Conservation (phyloP, 805 yeast genomes). For the Blastobotrys muscicola region DNA sequence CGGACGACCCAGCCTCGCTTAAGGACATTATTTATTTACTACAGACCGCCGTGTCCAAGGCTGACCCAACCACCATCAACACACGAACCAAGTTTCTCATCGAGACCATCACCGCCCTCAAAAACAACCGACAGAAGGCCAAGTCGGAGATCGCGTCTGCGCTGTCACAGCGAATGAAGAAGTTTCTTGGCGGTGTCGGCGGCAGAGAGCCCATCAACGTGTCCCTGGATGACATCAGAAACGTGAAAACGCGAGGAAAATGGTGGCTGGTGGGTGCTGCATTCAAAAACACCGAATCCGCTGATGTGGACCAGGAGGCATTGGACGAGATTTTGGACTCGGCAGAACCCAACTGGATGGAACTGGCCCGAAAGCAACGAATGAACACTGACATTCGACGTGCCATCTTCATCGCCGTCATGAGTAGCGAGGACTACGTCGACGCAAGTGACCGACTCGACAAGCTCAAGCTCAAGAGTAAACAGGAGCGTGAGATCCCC, state of each 20-base stretch:
- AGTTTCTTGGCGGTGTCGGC: constrained; percentile 46
- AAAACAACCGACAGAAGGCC: constrained; percentile 65
- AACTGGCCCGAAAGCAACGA: constrained; percentile 73
- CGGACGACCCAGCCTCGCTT: constrained; percentile 81
- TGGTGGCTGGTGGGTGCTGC: constrained; percentile 99
- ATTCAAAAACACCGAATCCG: constrained; percentile 62
- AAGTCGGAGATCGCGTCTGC: constrained; percentile 44
- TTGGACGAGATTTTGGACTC: constrained; percentile 55
- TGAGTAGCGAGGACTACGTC: constrained; percentile 89
- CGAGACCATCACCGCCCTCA: constrained; percentile 77
- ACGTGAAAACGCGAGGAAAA: constrained; percentile 73
- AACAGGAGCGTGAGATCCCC: constrained; percentile 83
- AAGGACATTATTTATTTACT: constrained; percentile 63
- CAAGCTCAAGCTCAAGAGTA: constrained; percentile 63
- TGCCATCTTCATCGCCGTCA: constrained; percentile 85
- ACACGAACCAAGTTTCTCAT: constrained; percentile 74
- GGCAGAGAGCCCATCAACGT: constrained; percentile 77
- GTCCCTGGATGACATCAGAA: constrained; percentile 67
- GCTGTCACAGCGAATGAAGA: constrained; percentile 50
- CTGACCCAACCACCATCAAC: constrained; percentile 31
- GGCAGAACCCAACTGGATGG: constrained; percentile 81
- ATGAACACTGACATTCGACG: constrained; percentile 95
- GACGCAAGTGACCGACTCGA: constrained; percentile 81
- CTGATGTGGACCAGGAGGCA: constrained; percentile 34
- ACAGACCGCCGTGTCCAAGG: constrained; percentile 37